phyloP scores from a whole-genome alignment of 2,329 filamentous ascomycete genomes.

The Amylocarpus encephaloides region DNA sequence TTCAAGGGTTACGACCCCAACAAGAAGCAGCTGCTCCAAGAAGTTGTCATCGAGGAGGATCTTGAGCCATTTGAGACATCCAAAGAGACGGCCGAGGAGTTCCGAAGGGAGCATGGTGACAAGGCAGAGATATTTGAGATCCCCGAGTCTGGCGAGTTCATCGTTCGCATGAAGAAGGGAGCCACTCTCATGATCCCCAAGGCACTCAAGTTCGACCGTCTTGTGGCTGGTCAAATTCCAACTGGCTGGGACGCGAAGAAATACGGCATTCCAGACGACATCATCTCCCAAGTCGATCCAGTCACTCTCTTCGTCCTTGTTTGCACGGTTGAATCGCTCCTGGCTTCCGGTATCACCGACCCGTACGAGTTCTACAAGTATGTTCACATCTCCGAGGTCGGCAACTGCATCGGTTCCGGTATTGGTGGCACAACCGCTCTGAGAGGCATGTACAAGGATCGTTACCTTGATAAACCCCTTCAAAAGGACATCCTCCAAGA shows the following conservation, averaged over 20 bases:
- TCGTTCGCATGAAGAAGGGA: slow-evolving; percentile 90
- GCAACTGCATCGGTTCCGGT: slow-evolving; percentile 97
- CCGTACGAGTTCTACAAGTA: slow-evolving; percentile 99
- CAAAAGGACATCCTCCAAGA: slow-evolving; percentile 99
- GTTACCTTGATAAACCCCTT: slow-evolving; percentile 91
- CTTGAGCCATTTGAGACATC: slow-evolving; percentile 95
- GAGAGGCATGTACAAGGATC: slow-evolving; percentile 96
- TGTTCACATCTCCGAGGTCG: slow-evolving; percentile 93
- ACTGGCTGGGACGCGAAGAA: slow-evolving; percentile 96
- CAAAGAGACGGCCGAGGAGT: slow-evolving; percentile 95
- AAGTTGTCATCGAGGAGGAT: slow-evolving; percentile 95
- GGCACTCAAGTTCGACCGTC: slow-evolving; percentile 91
- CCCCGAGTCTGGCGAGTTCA: slow-evolving; percentile 86
- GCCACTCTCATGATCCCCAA: slow-evolving; percentile 94
- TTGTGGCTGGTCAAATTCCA: slow-evolving; percentile 94
- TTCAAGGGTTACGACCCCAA: slow-evolving; percentile 97
- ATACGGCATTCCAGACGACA: slow-evolving; percentile 95
- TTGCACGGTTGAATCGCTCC: slow-evolving; percentile 82
- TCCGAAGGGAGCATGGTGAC: slow-evolving; percentile 93
- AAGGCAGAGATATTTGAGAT: slow-evolving; percentile 98
- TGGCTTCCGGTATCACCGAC: slow-evolving; percentile 92
- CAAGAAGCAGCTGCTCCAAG: slow-evolving; percentile 96
- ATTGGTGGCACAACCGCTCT: slow-evolving; percentile 92
- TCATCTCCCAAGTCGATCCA: slow-evolving; percentile 94
- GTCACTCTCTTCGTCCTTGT: slow-evolving; percentile 94